A percentile compares a stretch with the other conserved stretches of the same genome.
phyloP scores from a whole-genome alignment of 83 land plant genomes.

The Diphasiastrum complanatum region DNA sequence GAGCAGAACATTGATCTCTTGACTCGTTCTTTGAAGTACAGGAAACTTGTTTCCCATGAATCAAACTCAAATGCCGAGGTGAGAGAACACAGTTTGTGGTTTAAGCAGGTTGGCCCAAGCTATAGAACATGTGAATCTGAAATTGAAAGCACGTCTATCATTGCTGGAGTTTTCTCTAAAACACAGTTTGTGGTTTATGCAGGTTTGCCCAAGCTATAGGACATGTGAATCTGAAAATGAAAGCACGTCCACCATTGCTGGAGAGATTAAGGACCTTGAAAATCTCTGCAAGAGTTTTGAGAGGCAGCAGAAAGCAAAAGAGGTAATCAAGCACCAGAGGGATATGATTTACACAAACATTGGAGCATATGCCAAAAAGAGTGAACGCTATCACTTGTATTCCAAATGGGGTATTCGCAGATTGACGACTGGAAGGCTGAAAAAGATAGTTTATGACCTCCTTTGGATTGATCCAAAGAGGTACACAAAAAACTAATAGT shows the following conservation, averaged over 20 bases:
- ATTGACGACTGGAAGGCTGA: constrained; percentile 21
- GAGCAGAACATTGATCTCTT: constrained; percentile 26
- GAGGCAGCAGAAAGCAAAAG: constrained; percentile 14
- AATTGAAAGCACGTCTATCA: neutral
- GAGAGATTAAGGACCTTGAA: constrained; percentile 26
- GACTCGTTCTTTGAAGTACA: constrained; percentile 26
- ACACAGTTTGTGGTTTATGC: neutral
- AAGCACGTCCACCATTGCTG: constrained; percentile 9
- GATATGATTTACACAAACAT: constrained; percentile 31
- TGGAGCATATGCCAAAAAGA: constrained; percentile 26
- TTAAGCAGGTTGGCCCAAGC: neutral
- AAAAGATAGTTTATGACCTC: constrained; percentile 30
- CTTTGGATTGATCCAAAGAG: constrained; percentile 37
- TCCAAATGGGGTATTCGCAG: constrained; percentile 24
- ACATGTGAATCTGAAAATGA: neutral
- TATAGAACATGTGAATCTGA: constrained; percentile 1
- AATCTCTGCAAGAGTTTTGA: constrained; percentile 4
- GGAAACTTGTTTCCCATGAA: constrained; percentile 10
- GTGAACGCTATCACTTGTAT: constrained; percentile 29
- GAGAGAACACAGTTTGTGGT: neutral
- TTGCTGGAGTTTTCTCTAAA: constrained; percentile 28
- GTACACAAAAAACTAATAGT: constrained; percentile 17
- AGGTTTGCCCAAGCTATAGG: constrained; percentile 4
- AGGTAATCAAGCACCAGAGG: constrained; percentile 26
- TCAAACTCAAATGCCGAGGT: neutral